Conservation (phyloP, 2,329 filamentous ascomycete genomes). For the Hymenoscyphus albidus region DNA sequence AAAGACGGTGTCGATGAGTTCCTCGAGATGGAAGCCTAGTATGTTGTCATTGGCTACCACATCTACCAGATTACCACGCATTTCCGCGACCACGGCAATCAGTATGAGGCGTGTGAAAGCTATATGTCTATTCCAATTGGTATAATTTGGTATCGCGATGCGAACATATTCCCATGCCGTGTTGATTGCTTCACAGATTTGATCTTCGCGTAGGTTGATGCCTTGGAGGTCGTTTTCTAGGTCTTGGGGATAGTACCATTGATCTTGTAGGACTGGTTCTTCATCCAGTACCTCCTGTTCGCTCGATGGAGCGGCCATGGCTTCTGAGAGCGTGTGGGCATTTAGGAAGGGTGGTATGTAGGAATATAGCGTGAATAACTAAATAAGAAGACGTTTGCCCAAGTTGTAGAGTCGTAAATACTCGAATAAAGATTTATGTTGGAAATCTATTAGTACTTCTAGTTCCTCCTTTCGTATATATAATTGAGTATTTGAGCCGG, state of each 20-base stretch:
- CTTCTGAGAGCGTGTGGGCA: neutral
- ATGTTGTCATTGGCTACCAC: neutral
- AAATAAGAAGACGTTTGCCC: no score
- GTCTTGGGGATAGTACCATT: neutral
- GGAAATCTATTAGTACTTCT: no score
- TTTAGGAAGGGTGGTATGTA: neutral
- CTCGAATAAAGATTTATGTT: no score
- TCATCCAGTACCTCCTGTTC: neutral
- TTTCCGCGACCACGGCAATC: neutral
- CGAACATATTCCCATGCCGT: constrained; percentile 3
- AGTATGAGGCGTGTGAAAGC: neutral
- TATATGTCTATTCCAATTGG: constrained; percentile 5
- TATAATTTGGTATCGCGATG: neutral
- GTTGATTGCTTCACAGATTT: neutral
- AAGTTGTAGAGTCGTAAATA: no score
- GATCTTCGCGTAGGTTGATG: neutral
- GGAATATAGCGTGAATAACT: no score
- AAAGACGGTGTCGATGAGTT: neutral
- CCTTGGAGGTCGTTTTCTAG: neutral
- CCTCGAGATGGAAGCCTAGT: neutral
- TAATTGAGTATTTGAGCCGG: no score
- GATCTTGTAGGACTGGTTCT: neutral
- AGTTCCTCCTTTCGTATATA: no score
- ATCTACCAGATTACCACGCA: neutral
- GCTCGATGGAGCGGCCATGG: neutral